Conservation (phyloP, 164 flowering plant genomes). For the Platanus orientalis region DNA sequence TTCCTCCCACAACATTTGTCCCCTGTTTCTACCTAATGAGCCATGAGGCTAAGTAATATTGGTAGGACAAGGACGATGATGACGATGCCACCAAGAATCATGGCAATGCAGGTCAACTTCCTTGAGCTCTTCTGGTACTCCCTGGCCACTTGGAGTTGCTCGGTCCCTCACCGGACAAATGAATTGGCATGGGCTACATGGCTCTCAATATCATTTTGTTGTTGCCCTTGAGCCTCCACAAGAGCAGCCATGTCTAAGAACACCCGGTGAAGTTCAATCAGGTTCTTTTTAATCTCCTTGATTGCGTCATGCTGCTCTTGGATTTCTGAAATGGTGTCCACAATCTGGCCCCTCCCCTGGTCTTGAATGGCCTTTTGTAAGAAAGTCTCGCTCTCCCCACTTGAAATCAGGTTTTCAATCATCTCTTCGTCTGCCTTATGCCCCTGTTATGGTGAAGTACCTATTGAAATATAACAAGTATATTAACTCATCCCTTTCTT, state of each 20-base stretch:
- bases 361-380: constrained; percentile 29
- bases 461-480: too few relatives aligned
- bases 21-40: too few relatives aligned
- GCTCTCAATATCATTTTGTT: constrained; percentile 34
- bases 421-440: constrained; percentile 24
- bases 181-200: constrained; percentile 31
- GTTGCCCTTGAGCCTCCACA: constrained; percentile 38
- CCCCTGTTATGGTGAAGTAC: constrained; percentile 31
- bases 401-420: constrained; percentile 28
- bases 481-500: too few relatives aligned
- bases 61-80: too few relatives aligned
- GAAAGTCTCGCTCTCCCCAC: constrained; percentile 27
- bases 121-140: constrained; percentile 29
- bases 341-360: constrained; percentile 29
- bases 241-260: constrained; percentile 39
- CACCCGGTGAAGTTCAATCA: constrained; percentile 35
- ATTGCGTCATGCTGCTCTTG: constrained; percentile 34
- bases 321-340: constrained; percentile 33
- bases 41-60: too few relatives aligned
- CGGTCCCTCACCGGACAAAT: constrained; percentile 28
- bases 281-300: constrained; percentile 32
- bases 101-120: constrained; percentile 31
- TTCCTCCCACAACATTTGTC: too few relatives aligned
- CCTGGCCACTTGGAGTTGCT: constrained; percentile 24
- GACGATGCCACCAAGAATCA: constrained; percentile 3